Evolutionary conservation across 1,139 yeast genomes (phyloP).

Genomic region (Scheffersomyces quercinus): DNA sequence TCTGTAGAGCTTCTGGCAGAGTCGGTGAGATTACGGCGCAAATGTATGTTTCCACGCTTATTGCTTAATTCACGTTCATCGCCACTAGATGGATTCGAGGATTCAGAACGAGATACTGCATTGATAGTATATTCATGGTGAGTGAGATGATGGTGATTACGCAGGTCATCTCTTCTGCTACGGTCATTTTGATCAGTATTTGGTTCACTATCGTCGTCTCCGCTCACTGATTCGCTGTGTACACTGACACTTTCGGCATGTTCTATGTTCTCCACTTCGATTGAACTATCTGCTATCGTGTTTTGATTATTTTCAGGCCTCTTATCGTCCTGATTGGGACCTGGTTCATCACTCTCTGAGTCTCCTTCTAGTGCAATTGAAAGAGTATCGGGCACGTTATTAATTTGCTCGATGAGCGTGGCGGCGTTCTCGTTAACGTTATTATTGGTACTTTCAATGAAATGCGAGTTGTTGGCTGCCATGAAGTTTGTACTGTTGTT

Average conservation of each 20-base stretch:
- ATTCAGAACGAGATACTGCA: background rate
- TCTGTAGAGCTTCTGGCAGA: conserved; percentile 27
- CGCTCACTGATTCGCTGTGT: no score
- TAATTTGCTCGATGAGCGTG: background rate
- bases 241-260: no score
- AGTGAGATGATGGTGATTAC: background rate
- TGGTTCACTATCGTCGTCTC: background rate
- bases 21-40: background rate
- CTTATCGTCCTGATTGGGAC: background rate
- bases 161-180: background rate
- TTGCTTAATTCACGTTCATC: background rate
- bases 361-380: background rate
- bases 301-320: background rate
- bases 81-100: background rate
- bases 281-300: background rate
- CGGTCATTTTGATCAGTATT: background rate
- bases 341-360: background rate
- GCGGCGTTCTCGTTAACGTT: background rate
- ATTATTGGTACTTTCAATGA: background rate
- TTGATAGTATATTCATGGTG: background rate
- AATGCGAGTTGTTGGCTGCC: background rate
- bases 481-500: background rate
- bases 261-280: background rate
- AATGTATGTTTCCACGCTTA: background rate
- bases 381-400: background rate